Evolutionary conservation across 768 basidiomycete genomes (phyloP), one percentile per base, ranked within the genome.

Genomic region (Russula foetens): DNA sequence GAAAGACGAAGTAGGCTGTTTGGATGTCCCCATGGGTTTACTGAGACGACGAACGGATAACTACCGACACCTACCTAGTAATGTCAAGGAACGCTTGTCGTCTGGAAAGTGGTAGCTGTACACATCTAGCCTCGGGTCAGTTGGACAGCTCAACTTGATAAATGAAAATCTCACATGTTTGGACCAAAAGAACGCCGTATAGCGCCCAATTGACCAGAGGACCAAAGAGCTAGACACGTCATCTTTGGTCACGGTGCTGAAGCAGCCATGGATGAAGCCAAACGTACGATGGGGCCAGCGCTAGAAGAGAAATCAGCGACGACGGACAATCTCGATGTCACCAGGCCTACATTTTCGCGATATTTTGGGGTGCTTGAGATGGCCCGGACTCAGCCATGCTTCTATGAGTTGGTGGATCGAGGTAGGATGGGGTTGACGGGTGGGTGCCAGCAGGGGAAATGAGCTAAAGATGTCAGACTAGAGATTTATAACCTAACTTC

Each of bases 141-240:
- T 28, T 19, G 7, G 26, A 21, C 7, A 7, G 14, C 19, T 28
- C 33, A 21, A 23, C 17, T 11, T 2, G 9, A 39, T 5, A 26
- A 12, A 14, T 28, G 19, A 12, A 21, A 15, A 4, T 7, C 44
- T 41, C n/a, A 60, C 59, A 60, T n/a, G 26, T 39, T 41, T 72
- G 71, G 17, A 70, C 63, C 12, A 54, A 48, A n/a, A 72, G 66
- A 23, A 68, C 65, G 31, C 71, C 71, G 44, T 66, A 72, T 6
- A 72, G 49, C 31, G 59, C 53, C 54, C 63, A 70, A 55, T 69
- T 69, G 48, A 71, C 51, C 38, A 71, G 28, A 45, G 49, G 31
- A 3, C 57, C 49, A 17, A 58, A 52, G 14, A 51, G 50, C 50
- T 51, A 35, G 31, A 15, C 5, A 7, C 11, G 15, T 38, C 23